Evolutionary conservation across 2,329 filamentous ascomycete genomes (phyloP).

Genomic region (Trichoderma gracile): DNA sequence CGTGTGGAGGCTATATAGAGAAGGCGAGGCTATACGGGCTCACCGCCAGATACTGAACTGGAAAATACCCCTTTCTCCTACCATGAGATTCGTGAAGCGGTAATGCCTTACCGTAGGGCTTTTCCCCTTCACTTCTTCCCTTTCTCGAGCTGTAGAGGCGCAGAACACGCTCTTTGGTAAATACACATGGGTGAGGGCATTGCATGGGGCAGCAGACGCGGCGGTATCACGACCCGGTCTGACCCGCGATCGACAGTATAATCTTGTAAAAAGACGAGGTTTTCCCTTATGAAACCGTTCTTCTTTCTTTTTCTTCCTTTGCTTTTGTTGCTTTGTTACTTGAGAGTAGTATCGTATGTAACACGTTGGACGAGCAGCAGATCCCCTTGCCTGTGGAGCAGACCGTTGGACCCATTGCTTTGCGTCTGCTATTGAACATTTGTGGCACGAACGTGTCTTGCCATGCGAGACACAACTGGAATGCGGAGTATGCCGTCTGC

Average conservation of each 20-base stretch:
- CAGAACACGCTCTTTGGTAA: no score
- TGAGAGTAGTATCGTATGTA: not conserved
- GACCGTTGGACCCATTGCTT: not conserved
- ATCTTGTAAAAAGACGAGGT: not conserved
- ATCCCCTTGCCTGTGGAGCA: slow-evolving; percentile 5
- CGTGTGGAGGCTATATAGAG: no score
- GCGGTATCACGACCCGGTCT: slow-evolving; percentile 15
- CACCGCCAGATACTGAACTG: no score
- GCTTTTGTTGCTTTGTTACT: not conserved
- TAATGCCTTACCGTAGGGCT: no score
- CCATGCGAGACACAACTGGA: slow-evolving; percentile 8
- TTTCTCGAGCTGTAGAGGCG: no score
- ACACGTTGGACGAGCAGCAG: not conserved
- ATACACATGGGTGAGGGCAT: not conserved
- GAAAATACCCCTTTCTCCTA: no score
- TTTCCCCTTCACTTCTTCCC: no score
- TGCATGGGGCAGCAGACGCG: slow-evolving; percentile 2
- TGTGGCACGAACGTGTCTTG: not conserved
- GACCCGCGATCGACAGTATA: slow-evolving; percentile 16
- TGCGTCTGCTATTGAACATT: not conserved
- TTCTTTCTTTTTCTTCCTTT: not conserved
- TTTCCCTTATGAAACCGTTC: not conserved
- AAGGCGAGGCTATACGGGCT: no score
- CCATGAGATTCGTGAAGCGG: no score
- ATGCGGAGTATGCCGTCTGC: slow-evolving; percentile 15